Percentiles rank a stretch among this genome's conserved stretches.
These are phyloP conservation scores for Lasiosphaeria ovina DNA, from an alignment of 495 filamentous ascomycete species.

Conservation along the genomic window DNA sequence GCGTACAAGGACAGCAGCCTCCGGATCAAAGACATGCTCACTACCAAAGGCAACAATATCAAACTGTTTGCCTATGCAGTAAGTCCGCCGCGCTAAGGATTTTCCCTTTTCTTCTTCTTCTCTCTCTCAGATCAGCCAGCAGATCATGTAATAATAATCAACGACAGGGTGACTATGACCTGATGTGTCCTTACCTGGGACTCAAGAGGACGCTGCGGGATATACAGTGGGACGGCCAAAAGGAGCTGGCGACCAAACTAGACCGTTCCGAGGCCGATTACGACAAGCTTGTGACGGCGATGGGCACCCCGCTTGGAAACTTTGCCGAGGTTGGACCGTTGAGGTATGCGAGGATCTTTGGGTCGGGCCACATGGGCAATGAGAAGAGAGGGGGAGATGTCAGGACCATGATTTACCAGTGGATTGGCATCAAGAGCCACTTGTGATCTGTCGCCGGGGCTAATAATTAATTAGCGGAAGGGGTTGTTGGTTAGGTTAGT, in stretches of 20 bases:
- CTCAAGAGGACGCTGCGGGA: conserved; percentile 1
- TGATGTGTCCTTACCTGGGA: not conserved
- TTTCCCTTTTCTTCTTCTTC: not conserved
- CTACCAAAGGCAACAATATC: not conserved
- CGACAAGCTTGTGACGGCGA: not conserved
- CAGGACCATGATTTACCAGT: not conserved
- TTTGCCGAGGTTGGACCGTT: not conserved
- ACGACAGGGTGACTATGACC: not conserved
- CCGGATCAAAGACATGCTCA: not conserved
- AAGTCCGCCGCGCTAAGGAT: not conserved
- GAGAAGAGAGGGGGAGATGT: conserved; percentile 1
- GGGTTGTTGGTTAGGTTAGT: not conserved
- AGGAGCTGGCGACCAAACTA: not conserved
- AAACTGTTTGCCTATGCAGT: conserved; percentile 2
- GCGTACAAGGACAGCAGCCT: not conserved
- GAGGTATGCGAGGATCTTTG: conserved; percentile 2
- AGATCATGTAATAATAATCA: not conserved
- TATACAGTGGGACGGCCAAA: not conserved
- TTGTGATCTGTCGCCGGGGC: not conserved
- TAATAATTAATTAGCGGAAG: not conserved
- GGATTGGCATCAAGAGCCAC: not conserved
- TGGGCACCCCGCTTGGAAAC: not conserved
- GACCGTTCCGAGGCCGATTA: conserved; percentile 1
- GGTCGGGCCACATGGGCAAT: conserved; percentile 1
- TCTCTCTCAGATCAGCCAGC: not conserved